Evolutionary conservation across 371 early-diverging fungal genomes (phyloP), one percentile per base, ranked within the genome.

Genomic region (Circinella minor): DNA sequence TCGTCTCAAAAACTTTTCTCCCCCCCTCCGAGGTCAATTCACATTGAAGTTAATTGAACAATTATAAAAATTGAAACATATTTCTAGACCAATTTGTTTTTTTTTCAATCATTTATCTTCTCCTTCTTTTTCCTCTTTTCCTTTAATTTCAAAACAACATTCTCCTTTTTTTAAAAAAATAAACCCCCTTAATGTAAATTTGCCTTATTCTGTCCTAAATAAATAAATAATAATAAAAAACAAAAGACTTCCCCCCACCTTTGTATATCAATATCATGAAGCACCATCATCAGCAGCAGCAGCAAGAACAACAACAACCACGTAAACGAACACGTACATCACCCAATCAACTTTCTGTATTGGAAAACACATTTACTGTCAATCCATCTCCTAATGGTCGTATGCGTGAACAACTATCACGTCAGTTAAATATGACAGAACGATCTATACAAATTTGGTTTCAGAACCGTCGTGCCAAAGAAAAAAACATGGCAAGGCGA

Each of bases 381-480:
- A 87, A 93, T 74, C 83, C 88, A 64, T 79, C 91, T n/a, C 94
- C 94, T 48, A 90, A 91, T 57, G 89, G 88, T 54, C 89, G 93
- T 66, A 85, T 94, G 61, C 92, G 98, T 57, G 93, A 92, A 71
- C 88, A 89, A 54, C 86, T 98, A 13, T 91, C 95, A 46, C 86
- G 86, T 67, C 89, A 95, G 76, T 87, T 98, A 15, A 88, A 91
- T 67, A 97, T 98, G 96, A 92, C 96, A 13, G 91, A 91, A 66
- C 87, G 95, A 69, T 79, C 82, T 5, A 95, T 99, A 67, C 97
- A 98, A 80, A 95, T 99, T 71, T 99, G 99, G 99, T 99, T 99
- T 86, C 99, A 99, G 77, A 99, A 99, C 88, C 89, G 95, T 70
- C 89, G 99, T 46, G 96, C 97, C 18, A 97, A 96, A 77, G 90